These are phyloP conservation scores for Clarireedia paspali DNA, from an alignment of 2,329 filamentous ascomycete genomes.

Conservation along the genomic window DNA sequence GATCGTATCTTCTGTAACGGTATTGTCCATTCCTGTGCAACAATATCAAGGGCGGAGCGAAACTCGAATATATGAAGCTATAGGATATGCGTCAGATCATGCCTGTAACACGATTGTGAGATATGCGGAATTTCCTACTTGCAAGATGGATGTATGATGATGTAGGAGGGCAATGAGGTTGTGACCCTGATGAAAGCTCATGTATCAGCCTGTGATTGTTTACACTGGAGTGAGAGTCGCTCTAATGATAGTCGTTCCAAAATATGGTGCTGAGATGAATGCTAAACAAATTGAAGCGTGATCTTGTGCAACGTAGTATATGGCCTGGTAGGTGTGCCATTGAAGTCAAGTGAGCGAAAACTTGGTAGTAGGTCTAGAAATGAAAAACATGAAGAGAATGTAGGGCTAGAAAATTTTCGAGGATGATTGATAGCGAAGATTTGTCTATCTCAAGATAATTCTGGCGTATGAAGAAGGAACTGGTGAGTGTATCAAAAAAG, in stretches of 20 bases:
- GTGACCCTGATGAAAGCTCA: neutral
- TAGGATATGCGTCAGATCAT: neutral
- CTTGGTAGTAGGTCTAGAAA: neutral
- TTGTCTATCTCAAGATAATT: neutral
- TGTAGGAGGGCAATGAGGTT: neutral
- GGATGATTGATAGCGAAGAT: neutral
- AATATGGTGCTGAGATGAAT: neutral
- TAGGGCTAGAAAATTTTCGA: neutral
- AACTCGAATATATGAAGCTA: neutral
- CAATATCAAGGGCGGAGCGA: neutral
- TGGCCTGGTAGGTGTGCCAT: slow-evolving; percentile 1
- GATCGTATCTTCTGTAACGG: slow-evolving; percentile 3
- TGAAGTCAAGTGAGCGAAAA: neutral
- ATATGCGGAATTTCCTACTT: neutral
- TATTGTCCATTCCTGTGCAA: slow-evolving; percentile 1
- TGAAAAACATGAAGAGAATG: neutral
- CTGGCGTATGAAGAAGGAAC: neutral
- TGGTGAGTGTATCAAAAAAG: neutral
- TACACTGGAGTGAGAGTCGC: neutral
- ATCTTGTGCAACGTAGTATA: slow-evolving; percentile 2
- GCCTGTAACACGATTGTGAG: neutral
- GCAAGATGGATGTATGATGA: slow-evolving; percentile 1
- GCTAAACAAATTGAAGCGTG: neutral
- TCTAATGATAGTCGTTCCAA: neutral
- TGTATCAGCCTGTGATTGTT: neutral